Evolutionary conservation across 1,284 basidiomycete genomes (phyloP), one percentile per base, ranked within the genome.

Genomic region (Polyporus tsugae): DNA sequence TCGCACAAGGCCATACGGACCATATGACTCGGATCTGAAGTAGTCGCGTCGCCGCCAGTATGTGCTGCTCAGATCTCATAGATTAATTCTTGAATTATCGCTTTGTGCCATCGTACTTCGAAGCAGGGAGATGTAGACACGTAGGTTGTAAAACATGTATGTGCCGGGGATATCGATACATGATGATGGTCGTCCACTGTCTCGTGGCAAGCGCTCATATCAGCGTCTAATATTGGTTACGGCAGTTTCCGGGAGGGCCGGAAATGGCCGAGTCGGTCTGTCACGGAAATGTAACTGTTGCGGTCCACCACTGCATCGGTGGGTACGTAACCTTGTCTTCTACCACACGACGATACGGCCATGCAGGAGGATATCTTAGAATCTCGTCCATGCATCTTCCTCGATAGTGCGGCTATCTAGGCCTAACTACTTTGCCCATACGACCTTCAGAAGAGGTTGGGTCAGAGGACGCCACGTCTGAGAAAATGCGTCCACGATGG

Each of bases 401-500:
- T 52, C 46, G 22, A 52, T 55, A 15, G 11, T 33, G 52, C 29
- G 52, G 29, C 52, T 33, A 55, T 55, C 52, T 33, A 55, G 29
- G 52, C 52, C 17, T 11, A 33, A 55, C 33, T 33, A 13, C 29
- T 55, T 55, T 29, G 52, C 52, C 46, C 46, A 25, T 22, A 25
- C 46, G 22, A 29, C 52, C 15, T 35, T 17, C 11, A 17, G 33
- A 17, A 29, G 33, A 19, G 4, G 29, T 38, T 29, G 22, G 11
- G 38, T 59, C 38, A 38, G 58, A 59, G 38, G 58, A 39, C 38
- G 36, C 36, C 58, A 41, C 15, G 22, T 62, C 49, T 72, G 71
- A 60, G 71, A 72, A 65, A 57, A 70, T 64, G 52, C 64, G 64
- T 66, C 68, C 68, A 19, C 55, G 67, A 64, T 25, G 35, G 52